Percentiles rank a stretch among this genome's conserved stretches.
These are phyloP conservation scores for Nicotiana paniculata DNA, from an alignment of 257 asterid genomes.

Conservation along the genomic window DNA sequence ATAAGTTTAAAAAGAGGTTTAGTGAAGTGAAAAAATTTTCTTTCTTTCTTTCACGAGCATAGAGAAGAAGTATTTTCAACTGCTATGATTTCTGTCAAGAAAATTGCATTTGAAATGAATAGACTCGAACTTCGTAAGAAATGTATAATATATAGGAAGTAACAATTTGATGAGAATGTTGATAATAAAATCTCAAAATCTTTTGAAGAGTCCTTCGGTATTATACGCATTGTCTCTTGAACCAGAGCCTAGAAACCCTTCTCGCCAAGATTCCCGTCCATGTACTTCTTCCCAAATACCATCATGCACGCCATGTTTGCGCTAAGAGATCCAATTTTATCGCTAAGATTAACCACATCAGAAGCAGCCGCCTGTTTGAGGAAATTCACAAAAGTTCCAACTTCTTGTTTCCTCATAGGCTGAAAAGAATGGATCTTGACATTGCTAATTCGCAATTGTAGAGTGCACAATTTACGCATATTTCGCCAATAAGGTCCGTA, in stretches of 20 bases:
- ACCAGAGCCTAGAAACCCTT: not conserved
- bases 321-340: not conserved
- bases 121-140: too few species aligned
- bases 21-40: too few species aligned
- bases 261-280: not conserved
- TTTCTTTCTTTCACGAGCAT: too few species aligned
- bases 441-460: not conserved
- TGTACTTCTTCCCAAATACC: constrained; percentile 4
- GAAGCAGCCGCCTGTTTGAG: not conserved
- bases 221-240: not conserved
- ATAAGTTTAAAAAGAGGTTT: too few species aligned
- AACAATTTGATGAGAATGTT: too few species aligned
- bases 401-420: constrained; percentile 1
- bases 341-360: not conserved
- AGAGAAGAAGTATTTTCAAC: too few species aligned
- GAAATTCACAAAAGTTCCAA: not conserved
- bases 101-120: too few species aligned
- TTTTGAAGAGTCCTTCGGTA: too few species aligned
- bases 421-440: constrained; percentile 9
- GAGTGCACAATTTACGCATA: not conserved
- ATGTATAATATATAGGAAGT: too few species aligned
- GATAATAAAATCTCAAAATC: too few species aligned
- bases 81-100: too few species aligned
- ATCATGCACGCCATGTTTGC: not conserved
- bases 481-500: constrained; percentile 14